These are phyloP conservation scores for Tritrichomonas musculus DNA, from an alignment of 208 protist genomes.

Conservation along the genomic window DNA sequence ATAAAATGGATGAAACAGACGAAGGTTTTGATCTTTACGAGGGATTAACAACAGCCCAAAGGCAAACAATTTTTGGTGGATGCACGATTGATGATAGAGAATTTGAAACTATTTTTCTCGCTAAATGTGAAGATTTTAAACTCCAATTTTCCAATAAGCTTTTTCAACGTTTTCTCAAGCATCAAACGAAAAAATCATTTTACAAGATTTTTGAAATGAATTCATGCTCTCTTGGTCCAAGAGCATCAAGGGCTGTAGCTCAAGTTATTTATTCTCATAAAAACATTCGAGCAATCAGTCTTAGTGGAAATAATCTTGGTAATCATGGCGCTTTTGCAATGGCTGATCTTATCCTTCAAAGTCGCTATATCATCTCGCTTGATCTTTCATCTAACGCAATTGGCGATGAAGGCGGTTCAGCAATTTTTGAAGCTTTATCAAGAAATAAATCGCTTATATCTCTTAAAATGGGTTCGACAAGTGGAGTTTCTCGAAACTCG, in stretches of 20 bases:
- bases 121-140: neutral
- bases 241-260: neutral
- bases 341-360: neutral
- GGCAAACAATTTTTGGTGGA: no score
- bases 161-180: neutral
- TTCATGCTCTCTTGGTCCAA: neutral
- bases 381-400: slow-evolving; percentile 24
- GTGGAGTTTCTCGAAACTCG: neutral
- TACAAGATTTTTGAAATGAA: slow-evolving; percentile 1
- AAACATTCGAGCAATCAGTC: neutral
- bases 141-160: neutral
- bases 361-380: neutral
- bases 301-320: neutral
- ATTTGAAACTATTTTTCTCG: neutral
- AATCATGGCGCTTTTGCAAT: neutral
- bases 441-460: neutral
- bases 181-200: neutral
- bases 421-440: neutral
- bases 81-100: neutral
- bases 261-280: neutral
- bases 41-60: no score
- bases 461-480: neutral
- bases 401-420: neutral
- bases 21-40: no score
- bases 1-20: no score